These are phyloP conservation scores for Novymonas esmeraldas DNA, from an alignment of 208 protist species.

Conservation along the genomic window DNA sequence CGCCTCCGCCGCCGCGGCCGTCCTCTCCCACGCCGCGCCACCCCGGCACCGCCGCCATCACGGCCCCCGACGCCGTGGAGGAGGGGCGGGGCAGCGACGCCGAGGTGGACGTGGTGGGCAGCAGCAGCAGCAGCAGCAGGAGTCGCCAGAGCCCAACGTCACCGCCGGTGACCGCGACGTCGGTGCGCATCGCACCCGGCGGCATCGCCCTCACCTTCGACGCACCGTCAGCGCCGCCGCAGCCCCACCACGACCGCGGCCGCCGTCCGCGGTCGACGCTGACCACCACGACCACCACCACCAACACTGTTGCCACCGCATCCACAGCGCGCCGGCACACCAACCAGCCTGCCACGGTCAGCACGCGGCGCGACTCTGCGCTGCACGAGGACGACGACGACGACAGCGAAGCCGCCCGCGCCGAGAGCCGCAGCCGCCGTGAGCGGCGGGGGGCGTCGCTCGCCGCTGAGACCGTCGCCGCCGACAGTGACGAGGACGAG, in stretches of 20 bases:
- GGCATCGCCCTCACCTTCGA: conserved; percentile 51
- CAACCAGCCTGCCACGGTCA: neutral
- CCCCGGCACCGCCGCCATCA: neutral
- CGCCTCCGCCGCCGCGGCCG: neutral
- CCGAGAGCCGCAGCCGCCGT: neutral
- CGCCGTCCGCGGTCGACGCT: neutral
- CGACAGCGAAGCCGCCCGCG: too few species aligned
- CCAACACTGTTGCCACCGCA: too few species aligned
- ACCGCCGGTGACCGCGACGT: neutral
- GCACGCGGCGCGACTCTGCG: neutral
- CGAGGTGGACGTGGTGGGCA: neutral
- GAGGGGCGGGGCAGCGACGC: too few species aligned
- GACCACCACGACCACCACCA: too few species aligned
- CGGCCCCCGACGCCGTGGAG: neutral
- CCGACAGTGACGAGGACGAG: too few species aligned
- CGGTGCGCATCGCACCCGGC: conserved; percentile 18
- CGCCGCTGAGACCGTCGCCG: too few species aligned
- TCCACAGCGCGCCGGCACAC: neutral
- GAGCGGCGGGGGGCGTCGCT: too few species aligned
- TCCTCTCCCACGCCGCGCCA: neutral
- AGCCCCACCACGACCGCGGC: too few species aligned
- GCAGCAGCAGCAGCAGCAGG: too few species aligned
- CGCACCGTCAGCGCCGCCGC: neutral
- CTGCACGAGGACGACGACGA: neutral
- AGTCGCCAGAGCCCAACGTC: too few species aligned